Evolutionary conservation across 768 basidiomycete species (phyloP).

Genomic region (Hygrophoropsis aurantiaca): DNA sequence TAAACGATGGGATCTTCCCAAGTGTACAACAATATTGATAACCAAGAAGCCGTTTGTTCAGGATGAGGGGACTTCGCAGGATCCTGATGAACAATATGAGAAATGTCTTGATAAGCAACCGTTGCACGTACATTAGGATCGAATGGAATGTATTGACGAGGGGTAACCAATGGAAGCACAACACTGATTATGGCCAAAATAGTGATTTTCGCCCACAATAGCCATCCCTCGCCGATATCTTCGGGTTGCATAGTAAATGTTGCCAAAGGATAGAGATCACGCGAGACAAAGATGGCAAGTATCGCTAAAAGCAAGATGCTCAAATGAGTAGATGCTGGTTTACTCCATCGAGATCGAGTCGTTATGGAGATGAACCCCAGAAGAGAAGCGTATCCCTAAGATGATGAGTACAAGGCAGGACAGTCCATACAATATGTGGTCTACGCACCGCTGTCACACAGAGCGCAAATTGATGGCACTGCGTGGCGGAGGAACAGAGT

Average conservation of each 20-base stretch:
- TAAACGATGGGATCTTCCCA: constrained; percentile 56
- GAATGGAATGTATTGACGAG: constrained; percentile 56
- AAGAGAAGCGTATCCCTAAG: constrained; percentile 41
- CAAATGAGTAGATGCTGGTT: constrained; percentile 39
- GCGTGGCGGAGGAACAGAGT: neutral
- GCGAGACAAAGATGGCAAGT: constrained; percentile 51
- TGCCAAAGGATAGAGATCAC: constrained; percentile 58
- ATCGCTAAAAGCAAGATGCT: constrained; percentile 44
- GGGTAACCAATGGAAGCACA: constrained; percentile 53
- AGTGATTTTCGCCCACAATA: constrained; percentile 54
- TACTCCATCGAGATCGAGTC: constrained; percentile 28
- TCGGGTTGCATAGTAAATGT: constrained; percentile 49
- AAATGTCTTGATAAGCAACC: neutral
- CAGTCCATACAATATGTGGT: neutral
- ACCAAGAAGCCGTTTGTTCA: constrained; percentile 40
- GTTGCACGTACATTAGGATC: constrained; percentile 36
- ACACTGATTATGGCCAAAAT: constrained; percentile 45
- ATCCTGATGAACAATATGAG: constrained; percentile 14
- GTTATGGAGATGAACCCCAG: constrained; percentile 38
- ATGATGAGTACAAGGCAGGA: neutral
- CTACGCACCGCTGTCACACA: constrained; percentile 12
- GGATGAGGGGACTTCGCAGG: constrained; percentile 27
- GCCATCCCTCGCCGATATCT: constrained; percentile 45
- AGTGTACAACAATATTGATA: constrained; percentile 38
- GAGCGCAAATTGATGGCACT: constrained; percentile 10